Conservation (phyloP, 352 stramenopile genomes). For the Phytophthora cryptogea region DNA sequence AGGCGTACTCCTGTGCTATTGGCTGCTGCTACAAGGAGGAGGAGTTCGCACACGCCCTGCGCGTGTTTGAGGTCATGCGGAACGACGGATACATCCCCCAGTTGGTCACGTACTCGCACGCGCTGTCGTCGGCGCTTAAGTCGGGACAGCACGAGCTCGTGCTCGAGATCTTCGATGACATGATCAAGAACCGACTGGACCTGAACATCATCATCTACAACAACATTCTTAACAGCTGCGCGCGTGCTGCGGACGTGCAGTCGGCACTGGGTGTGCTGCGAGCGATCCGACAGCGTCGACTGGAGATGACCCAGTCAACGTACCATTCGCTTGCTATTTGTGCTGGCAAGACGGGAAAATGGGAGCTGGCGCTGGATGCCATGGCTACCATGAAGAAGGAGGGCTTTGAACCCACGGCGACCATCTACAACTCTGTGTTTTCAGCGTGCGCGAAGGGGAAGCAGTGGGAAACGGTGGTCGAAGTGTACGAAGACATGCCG, state of each 20-base stretch:
- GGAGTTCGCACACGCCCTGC: constrained; percentile 69
- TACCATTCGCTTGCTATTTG: constrained; percentile 85
- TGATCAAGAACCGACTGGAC: constrained; percentile 76
- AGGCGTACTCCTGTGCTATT: constrained; percentile 82
- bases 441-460: constrained; percentile 78
- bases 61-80: constrained; percentile 88
- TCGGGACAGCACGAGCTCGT: constrained; percentile 78
- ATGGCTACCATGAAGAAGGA: constrained; percentile 52
- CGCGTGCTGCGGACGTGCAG: constrained; percentile 68
- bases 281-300: constrained; percentile 56
- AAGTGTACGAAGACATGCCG: constrained; percentile 67
- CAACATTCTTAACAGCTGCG: constrained; percentile 86
- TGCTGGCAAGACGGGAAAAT: constrained; percentile 74
- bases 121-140: constrained; percentile 83
- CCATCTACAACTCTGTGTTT: constrained; percentile 84
- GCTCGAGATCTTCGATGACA: constrained; percentile 89
- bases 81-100: constrained; percentile 84
- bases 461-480: constrained; percentile 66
- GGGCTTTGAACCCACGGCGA: constrained; percentile 64
- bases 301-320: constrained; percentile 77
- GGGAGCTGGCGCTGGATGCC: constrained; percentile 68
- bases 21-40: constrained; percentile 78
- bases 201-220: constrained; percentile 85
- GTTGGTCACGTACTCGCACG: constrained; percentile 82
- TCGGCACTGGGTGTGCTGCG: constrained; percentile 70